These are phyloP conservation scores for Globisporangium cylindrosporum DNA, from an alignment of 352 stramenopile species.

Conservation along the genomic window DNA sequence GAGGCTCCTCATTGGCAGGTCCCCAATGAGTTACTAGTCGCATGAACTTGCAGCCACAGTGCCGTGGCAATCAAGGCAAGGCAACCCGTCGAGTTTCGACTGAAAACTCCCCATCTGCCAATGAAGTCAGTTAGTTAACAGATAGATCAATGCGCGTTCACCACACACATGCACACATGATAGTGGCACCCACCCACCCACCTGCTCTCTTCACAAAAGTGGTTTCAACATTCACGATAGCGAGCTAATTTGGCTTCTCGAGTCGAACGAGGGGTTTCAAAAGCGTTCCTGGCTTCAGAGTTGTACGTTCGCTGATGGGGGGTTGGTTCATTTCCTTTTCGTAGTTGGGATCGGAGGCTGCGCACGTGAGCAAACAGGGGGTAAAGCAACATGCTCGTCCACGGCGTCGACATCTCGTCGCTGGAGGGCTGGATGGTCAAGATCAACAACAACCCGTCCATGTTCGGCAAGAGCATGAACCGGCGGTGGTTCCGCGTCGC, in stretches of 20 bases:
- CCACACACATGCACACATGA: too few species aligned
- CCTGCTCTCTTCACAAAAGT: neutral
- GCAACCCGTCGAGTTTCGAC: too few species aligned
- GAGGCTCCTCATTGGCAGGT: too few species aligned
- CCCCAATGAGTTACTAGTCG: too few species aligned
- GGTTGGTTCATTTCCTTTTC: neutral
- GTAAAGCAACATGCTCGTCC: constrained; percentile 32
- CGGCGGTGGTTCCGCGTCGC: constrained; percentile 78
- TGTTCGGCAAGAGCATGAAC: constrained; percentile 77
- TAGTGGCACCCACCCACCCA: too few species aligned
- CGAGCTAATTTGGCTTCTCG: neutral
- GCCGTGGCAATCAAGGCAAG: too few species aligned
- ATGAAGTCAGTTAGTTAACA: too few species aligned
- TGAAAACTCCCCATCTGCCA: too few species aligned
- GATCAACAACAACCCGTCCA: constrained; percentile 80
- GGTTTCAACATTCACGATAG: neutral
- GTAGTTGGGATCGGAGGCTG: neutral
- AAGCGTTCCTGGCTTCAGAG: neutral
- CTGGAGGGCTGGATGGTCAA: constrained; percentile 86
- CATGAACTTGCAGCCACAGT: too few species aligned
- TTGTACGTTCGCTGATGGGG: neutral
- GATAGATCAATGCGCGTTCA: too few species aligned
- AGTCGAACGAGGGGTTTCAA: neutral
- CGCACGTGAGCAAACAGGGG: neutral
- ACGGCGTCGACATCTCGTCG: constrained; percentile 80